Evolutionary conservation across 1,284 basidiomycete genomes (phyloP), one percentile per base, ranked within the genome.

Genomic region (Ustilago lituana): DNA sequence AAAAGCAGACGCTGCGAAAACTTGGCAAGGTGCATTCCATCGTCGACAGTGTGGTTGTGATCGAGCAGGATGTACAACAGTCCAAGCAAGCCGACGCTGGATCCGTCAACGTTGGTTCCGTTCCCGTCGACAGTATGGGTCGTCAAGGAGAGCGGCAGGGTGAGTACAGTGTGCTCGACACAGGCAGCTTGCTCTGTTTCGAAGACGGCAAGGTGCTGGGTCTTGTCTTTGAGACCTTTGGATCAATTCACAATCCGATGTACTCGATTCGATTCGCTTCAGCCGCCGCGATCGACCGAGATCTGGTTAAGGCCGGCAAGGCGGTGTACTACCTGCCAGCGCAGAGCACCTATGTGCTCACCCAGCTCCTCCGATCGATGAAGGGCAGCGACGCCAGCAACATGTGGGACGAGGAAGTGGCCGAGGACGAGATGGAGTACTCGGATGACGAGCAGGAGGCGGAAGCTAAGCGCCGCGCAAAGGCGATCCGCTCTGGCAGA

Each of bases 381-480:
- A 92, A 89, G 77, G 93, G 92, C 33, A 93, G 91, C 74, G 92
- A 94, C 73, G 92, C 93, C n/a, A 93, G 91, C 79, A 94, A 94
- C 80, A 86, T 92, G 7, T 88, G 92, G 73, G 93, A 94, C 74
- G 92, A 94, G 82, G 92, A 94, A 77, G 89, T 91, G 1, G 90
- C 85, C 3, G 92, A 91, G 12, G 88, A 92, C 53, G 92, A 94
- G 76, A 76, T 92, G 17, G 92, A 94, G 74, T 95, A 93, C 78
- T 92, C 91, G 5, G 93, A 95, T 63, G 92, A 95, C 72, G 92
- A 95, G 79, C 87, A 89, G 52, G 93, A 95, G 79, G 87, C 88
- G 15, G 87, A 87, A 31, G 86, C 88, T 74, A 90, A 87, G 74
- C 73, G 82, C 40, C 70, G 81, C 23, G 55, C 75, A 3, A 85